phyloP scores from a whole-genome alignment of 73 alveolate genomes.

The Paramecium primaurelia region DNA sequence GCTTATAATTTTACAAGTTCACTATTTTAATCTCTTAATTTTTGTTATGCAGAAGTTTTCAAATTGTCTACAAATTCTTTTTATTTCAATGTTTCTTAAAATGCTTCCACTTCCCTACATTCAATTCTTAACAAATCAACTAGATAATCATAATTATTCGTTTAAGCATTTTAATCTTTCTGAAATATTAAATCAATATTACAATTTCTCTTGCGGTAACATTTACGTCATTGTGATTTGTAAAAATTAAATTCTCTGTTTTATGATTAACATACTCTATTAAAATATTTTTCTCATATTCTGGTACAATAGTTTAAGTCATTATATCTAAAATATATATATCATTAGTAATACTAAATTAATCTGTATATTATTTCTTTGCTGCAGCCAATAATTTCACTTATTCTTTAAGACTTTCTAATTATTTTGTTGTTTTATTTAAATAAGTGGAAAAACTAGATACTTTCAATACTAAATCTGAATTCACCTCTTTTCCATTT shows the following conservation, averaged over 20 bases:
- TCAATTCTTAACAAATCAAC: slow-evolving; percentile 59
- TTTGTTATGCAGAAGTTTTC: not conserved
- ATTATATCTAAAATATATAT: not conserved
- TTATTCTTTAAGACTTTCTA: slow-evolving; percentile 31
- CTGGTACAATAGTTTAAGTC: slow-evolving; percentile 28
- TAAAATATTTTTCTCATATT: slow-evolving; percentile 27
- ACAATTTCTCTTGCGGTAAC: slow-evolving; percentile 50
- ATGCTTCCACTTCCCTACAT: slow-evolving; percentile 60
- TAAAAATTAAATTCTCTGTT: slow-evolving; percentile 16
- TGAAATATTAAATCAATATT: not conserved
- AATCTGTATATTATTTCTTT: slow-evolving; percentile 23
- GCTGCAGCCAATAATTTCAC: slow-evolving; percentile 13
- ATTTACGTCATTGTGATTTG: slow-evolving; percentile 36
- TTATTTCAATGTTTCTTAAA: slow-evolving; percentile 30
- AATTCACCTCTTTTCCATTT: not conserved
- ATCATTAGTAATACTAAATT: not conserved
- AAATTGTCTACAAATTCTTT: slow-evolving; percentile 43
- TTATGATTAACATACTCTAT: slow-evolving; percentile 36
- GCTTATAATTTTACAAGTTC: slow-evolving; percentile 51
- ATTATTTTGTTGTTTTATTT: not conserved
- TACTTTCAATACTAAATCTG: not conserved
- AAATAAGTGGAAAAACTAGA: slow-evolving; percentile 1
- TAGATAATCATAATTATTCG: slow-evolving; percentile 31
- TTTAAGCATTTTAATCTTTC: not conserved
- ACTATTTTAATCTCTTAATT: slow-evolving; percentile 37